Evolutionary conservation across 176 grass and related monocot species (phyloP).

Genomic region (Stipa capillata): DNA sequence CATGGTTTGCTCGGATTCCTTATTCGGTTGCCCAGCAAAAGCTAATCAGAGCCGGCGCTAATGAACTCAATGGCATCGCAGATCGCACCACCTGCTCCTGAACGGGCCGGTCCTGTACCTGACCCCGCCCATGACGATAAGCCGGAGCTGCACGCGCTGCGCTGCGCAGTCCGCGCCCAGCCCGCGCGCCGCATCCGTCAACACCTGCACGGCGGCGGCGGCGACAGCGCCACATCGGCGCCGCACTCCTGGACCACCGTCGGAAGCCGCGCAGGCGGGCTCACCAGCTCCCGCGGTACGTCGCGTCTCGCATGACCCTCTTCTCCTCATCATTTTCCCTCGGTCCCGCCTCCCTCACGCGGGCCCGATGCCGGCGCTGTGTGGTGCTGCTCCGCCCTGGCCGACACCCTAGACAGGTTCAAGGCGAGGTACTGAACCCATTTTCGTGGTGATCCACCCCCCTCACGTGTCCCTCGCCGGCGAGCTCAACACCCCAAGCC

Average conservation of each 20-base stretch:
- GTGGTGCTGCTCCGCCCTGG: too few relatives aligned
- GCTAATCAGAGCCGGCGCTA: not conserved
- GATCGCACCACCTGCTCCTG: slow-evolving; percentile 30
- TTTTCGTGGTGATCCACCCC: too few relatives aligned
- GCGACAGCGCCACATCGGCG: slow-evolving; percentile 30
- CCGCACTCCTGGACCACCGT: slow-evolving; percentile 30
- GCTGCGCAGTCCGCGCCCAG: slow-evolving; percentile 37
- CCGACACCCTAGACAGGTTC: too few relatives aligned
- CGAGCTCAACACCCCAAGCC: too few relatives aligned
- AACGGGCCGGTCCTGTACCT: slow-evolving; percentile 49
- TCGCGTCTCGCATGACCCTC: too few relatives aligned
- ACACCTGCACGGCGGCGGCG: slow-evolving; percentile 34
- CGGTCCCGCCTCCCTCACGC: too few relatives aligned
- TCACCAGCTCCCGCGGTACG: slow-evolving; percentile 44
- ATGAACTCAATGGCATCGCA: slow-evolving; percentile 32
- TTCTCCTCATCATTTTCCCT: too few relatives aligned
- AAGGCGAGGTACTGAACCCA: too few relatives aligned
- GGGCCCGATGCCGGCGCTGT: too few relatives aligned
- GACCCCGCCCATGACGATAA: slow-evolving; percentile 50
- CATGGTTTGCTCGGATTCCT: not conserved
- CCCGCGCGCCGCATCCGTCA: slow-evolving; percentile 12
- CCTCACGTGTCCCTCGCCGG: too few relatives aligned
- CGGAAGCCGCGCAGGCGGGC: slow-evolving; percentile 35
- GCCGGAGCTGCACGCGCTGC: slow-evolving; percentile 32
- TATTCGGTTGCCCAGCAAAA: not conserved